Conservation (phyloP, 768 basidiomycete genomes). For the Gymnopilus junonius region DNA sequence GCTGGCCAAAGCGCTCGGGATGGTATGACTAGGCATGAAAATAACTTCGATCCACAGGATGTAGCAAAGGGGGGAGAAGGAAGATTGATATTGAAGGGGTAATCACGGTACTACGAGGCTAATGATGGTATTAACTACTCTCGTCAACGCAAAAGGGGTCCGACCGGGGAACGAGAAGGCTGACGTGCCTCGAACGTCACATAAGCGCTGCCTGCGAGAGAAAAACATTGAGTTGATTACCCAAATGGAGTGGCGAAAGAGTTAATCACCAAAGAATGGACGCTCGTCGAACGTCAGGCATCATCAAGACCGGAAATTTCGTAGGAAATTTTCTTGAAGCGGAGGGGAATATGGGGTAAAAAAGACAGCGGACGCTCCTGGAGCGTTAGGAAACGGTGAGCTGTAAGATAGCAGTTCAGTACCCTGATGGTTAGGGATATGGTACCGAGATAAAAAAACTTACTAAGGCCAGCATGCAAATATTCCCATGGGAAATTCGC, state of each 20-base stretch:
- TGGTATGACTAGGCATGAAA: slow-evolving; percentile 11
- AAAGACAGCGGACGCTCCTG: neutral
- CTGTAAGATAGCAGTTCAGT: neutral
- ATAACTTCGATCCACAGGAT: neutral
- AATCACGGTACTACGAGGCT: neutral
- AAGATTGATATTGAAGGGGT: neutral
- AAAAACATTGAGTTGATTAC: neutral
- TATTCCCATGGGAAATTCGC: neutral
- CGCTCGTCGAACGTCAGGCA: neutral
- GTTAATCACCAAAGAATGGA: neutral
- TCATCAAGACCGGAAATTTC: neutral
- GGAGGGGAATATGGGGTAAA: neutral
- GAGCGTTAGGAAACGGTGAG: neutral
- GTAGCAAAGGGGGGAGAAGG: neutral
- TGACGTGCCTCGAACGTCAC: too few relatives aligned
- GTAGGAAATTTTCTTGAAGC: neutral
- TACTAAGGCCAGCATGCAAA: neutral
- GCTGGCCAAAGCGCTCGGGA: neutral
- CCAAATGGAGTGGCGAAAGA: neutral
- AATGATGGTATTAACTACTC: neutral
- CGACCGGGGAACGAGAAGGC: too few relatives aligned
- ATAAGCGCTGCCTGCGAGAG: too few relatives aligned
- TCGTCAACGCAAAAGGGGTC: neutral
- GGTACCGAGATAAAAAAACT: neutral
- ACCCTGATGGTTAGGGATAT: neutral